phyloP scores from a whole-genome alignment of 1,284 basidiomycete species.

The Retiboletus flavoniger region DNA sequence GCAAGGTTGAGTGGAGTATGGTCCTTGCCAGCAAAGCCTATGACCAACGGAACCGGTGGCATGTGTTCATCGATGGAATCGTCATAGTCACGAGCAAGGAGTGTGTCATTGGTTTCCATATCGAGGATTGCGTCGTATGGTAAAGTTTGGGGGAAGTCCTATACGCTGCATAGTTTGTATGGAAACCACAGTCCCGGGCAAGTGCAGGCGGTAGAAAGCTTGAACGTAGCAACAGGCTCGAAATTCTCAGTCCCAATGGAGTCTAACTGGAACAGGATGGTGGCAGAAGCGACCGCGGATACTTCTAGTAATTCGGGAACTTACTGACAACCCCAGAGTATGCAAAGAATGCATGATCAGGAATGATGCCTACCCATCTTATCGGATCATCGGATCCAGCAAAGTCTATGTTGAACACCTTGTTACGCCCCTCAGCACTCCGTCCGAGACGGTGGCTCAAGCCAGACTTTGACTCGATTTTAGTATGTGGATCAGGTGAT shows the following conservation, averaged over 20 bases:
- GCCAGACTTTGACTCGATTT: not conserved
- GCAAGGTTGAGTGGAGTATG: not conserved
- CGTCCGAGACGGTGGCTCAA: not conserved
- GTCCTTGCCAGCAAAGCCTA: slow-evolving; percentile 8
- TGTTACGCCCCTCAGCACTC: not conserved
- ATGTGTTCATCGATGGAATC: not conserved
- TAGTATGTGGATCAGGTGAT: not conserved
- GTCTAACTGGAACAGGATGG: not conserved
- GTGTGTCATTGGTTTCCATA: not conserved
- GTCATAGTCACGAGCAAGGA: not conserved
- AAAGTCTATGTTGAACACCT: not conserved
- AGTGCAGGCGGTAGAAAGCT: not conserved
- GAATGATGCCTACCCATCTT: not conserved
- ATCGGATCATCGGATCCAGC: slow-evolving; percentile 1
- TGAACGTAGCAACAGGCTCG: not conserved
- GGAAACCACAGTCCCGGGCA: not conserved
- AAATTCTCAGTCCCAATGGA: not conserved
- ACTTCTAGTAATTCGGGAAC: not conserved
- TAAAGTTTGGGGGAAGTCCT: no score
- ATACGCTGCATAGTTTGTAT: not conserved
- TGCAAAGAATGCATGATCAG: not conserved
- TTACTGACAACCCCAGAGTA: not conserved
- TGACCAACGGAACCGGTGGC: not conserved
- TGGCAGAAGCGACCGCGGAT: not conserved
- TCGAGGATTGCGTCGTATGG: not conserved